A percentile compares a stretch with the other conserved stretches of the same genome.
phyloP scores from a whole-genome alignment of 306 rosid genomes.

The Albizia julibrissin region DNA sequence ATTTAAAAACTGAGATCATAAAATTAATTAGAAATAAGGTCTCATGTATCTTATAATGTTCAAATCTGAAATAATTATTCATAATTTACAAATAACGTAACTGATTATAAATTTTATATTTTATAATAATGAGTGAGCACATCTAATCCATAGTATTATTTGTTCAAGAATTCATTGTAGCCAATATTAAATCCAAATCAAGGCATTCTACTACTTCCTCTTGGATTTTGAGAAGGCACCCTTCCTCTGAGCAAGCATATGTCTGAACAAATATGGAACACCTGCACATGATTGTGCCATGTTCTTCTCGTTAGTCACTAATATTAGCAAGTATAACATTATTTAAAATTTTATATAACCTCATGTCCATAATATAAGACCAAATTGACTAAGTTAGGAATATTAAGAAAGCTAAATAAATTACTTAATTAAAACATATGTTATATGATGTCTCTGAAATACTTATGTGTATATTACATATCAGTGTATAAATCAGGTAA shows the following conservation, averaged over 20 bases:
- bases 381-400: rapidly evolving
- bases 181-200: background rate
- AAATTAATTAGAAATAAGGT: background rate
- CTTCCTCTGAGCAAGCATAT: background rate
- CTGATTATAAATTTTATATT: background rate
- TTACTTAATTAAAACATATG: no score
- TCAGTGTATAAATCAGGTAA: no score
- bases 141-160: background rate
- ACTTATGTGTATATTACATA: no score
- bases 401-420: no score
- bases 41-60: background rate
- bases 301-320: background rate
- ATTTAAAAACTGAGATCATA: no score
- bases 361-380: no score
- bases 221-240: background rate
- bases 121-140: background rate
- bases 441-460: no score
- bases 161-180: background rate
- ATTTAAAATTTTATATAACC: background rate
- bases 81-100: background rate
- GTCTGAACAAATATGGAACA: background rate
- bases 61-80: no score
- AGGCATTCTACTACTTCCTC: background rate
- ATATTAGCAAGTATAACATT: background rate
- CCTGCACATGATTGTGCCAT: background rate